Evolutionary conservation across 139 green algal species (phyloP).

Genomic region (Desmodesmus armatus): DNA sequence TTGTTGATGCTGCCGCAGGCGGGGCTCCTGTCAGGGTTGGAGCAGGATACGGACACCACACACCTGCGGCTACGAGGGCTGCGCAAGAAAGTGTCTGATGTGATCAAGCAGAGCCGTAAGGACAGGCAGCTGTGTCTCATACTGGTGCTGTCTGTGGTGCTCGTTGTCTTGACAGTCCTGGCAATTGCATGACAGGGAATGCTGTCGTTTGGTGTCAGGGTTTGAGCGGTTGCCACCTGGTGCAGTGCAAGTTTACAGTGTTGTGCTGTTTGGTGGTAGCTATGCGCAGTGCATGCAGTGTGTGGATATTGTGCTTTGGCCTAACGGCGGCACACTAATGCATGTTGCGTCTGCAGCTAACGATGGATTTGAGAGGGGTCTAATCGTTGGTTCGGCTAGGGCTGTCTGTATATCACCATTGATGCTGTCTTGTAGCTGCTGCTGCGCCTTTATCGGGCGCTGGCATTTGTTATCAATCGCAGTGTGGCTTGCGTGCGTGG

Average conservation of each 20-base stretch:
- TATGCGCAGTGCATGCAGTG: too few species aligned
- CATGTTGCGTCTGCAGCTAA: too few species aligned
- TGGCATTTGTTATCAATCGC: not conserved
- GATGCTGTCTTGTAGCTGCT: not conserved
- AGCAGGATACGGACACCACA: conserved; percentile 24
- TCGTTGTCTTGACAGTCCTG: conserved; percentile 38
- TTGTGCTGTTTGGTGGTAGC: too few species aligned
- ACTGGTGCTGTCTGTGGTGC: conserved; percentile 12
- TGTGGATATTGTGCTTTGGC: too few species aligned
- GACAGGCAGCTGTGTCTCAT: conserved; percentile 41
- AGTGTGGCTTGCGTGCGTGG: not conserved
- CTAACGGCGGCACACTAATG: too few species aligned
- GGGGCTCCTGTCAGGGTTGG: conserved; percentile 6
- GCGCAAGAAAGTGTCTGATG: conserved; percentile 3
- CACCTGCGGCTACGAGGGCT: not conserved
- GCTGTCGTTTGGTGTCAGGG: not conserved
- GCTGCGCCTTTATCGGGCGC: not conserved
- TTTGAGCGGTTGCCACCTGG: not conserved
- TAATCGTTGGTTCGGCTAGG: too few species aligned
- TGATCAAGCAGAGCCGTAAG: not conserved
- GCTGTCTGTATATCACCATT: not conserved
- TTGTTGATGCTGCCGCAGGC: conserved; percentile 11
- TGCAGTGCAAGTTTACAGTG: too few species aligned
- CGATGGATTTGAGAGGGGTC: too few species aligned
- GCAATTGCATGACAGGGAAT: not conserved